Base-by-base conservation (phyloP, 164 flowering plant genomes). In the Litsea cubeba region DNA sequence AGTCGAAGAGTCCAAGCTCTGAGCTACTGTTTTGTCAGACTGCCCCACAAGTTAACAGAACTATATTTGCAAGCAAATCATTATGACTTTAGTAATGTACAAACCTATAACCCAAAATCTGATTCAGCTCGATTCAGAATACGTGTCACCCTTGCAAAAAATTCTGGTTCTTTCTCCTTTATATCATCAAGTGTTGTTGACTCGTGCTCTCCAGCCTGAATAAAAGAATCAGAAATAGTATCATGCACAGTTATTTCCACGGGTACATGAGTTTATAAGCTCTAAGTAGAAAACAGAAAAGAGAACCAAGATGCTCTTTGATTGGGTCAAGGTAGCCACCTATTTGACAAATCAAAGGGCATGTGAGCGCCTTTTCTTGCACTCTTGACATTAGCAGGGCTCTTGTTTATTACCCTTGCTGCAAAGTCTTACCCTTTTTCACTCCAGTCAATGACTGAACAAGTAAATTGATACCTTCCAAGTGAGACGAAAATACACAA, bases 191-290 rank as follows among this genome's bases (percentile, higher is more conserved):
- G 84, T 25, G 93, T 85, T 71, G 63, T 81, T 2, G 86, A 79
- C 75, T 95, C 97, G 20, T 95, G 99, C 76, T 93, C 98, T 74
- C 89, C 98, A 3, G 92, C 98, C 99, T 94, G 71, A 3, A 70
- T n/a, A 18, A 15, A 64, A 30, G 60, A 70, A 51, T 26, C 24
- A 24, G 46, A 40, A 40, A 40, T 40, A 40, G 8, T 40, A 40
- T 15, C 28, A 57, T 58, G 26, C n/a, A 3, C n/a, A 57, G 5
- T 32, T 24, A 24, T 60, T 25, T 20, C 68, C 18, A 65, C 17
- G 2, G 28, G 1, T 40, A 7, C 54, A 58, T 23, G 24, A 23
- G 5, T 22, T 32, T 40, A 49, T 22, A 74, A 65, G 12, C 24
- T 40, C 46, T 8, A 40, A 40, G 46, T 40, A 40, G 46, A 40